Conservation (phyloP, 2,329 filamentous ascomycete genomes). For the Fusarium denticulatum region DNA sequence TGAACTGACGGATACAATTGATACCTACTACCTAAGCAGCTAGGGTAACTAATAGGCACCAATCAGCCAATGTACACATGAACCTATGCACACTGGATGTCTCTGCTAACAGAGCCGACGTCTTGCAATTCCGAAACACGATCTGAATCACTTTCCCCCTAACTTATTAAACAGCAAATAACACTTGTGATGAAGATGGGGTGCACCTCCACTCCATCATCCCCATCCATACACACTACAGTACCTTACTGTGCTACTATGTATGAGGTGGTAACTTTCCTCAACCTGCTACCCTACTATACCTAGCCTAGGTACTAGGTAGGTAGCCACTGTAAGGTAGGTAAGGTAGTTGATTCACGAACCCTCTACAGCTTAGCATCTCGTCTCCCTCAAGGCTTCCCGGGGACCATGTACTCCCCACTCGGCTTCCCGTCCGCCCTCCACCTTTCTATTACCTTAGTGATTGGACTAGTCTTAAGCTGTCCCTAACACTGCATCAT, state of each 20-base stretch:
- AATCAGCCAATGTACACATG: not conserved
- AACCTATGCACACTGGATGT: not conserved
- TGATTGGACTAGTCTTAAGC: constrained; percentile 2
- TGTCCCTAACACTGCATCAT: constrained; percentile 26
- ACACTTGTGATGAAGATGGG: not conserved
- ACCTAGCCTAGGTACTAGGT: not conserved
- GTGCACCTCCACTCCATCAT: not conserved
- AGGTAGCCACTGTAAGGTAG: not conserved
- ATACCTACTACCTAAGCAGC: not conserved
- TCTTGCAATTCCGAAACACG: constrained; percentile 24
- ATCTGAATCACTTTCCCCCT: constrained; percentile 26
- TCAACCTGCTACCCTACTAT: constrained; percentile 4
- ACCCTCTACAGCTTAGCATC: constrained; percentile 31
- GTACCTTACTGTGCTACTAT: not conserved
- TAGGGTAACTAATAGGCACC: not conserved
- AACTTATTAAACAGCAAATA: not conserved
- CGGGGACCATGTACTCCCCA: constrained; percentile 22
- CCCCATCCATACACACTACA: not conserved
- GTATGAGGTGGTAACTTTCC: not conserved
- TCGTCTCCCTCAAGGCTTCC: constrained; percentile 19
- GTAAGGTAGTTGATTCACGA: constrained; percentile 21
- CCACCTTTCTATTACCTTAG: constrained; percentile 11
- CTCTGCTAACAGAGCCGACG: constrained; percentile 2
- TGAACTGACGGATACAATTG: not conserved
- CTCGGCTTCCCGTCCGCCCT: constrained; percentile 31